Percentiles rank a stretch among this genome's conserved stretches.
These are phyloP conservation scores for Alternaria sp. DNA, from an alignment of 2,329 filamentous ascomycete genomes.

Conservation along the genomic window DNA sequence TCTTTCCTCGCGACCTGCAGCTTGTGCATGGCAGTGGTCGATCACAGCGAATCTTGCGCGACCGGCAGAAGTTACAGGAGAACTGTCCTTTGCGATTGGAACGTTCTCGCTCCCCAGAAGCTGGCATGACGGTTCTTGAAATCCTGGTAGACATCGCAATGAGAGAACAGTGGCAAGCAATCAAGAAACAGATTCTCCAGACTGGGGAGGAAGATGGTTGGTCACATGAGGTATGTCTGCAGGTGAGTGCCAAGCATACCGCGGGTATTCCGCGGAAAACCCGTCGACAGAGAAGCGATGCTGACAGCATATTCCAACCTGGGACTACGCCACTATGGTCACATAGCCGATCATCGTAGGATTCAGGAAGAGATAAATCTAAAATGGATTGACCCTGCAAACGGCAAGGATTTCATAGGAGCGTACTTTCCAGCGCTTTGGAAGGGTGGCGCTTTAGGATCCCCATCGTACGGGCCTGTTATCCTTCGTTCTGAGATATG, in stretches of 20 bases:
- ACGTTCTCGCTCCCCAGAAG: background rate
- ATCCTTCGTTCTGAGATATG: background rate
- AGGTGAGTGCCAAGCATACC: background rate
- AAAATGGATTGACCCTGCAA: background rate
- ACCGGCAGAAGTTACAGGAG: constrained; percentile 34
- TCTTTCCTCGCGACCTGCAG: constrained; percentile 27
- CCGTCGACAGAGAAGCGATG: background rate
- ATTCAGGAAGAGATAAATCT: background rate
- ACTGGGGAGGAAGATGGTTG: background rate
- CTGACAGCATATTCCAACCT: background rate
- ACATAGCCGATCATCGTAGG: background rate
- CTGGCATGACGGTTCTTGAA: background rate
- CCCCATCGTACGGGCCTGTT: background rate
- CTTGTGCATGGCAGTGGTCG: constrained; percentile 35
- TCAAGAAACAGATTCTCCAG: background rate
- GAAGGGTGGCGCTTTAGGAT: background rate
- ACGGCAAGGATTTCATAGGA: background rate
- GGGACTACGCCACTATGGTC: background rate
- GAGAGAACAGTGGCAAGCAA: background rate
- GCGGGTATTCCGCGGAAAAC: background rate
- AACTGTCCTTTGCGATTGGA: constrained; percentile 18
- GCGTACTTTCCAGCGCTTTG: background rate
- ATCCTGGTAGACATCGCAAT: background rate
- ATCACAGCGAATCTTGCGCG: constrained; percentile 37
- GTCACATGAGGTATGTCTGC: background rate